A percentile compares a stretch with the other conserved stretches of the same genome.
These are phyloP conservation scores for Pleurotus ostreatus DNA, from an alignment of 768 basidiomycete genomes.

Conservation along the genomic window DNA sequence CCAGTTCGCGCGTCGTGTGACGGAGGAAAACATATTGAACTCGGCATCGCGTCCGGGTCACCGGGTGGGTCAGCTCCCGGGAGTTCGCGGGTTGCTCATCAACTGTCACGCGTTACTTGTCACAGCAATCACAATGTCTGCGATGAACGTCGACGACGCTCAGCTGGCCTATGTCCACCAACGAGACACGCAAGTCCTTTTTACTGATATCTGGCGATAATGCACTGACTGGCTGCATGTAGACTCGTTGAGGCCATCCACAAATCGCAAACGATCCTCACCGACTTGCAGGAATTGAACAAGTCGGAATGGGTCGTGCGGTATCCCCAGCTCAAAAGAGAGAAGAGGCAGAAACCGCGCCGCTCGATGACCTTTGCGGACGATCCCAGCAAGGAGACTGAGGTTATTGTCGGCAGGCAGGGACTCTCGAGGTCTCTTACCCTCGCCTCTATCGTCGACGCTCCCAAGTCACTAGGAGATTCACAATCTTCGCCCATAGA, in stretches of 20 bases:
- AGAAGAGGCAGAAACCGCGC: constrained; percentile 28
- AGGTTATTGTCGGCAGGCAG: constrained; percentile 55
- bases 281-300: constrained; percentile 76
- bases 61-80: too few relatives aligned
- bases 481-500: constrained; percentile 19
- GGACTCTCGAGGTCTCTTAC: constrained; percentile 59
- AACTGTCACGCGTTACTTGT: too few relatives aligned
- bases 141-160: constrained; percentile 61
- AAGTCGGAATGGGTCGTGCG: constrained; percentile 83
- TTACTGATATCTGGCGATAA: neutral
- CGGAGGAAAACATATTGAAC: too few relatives aligned
- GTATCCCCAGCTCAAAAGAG: constrained; percentile 64
- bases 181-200: constrained; percentile 61
- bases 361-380: constrained; percentile 85
- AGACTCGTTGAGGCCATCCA: constrained; percentile 80
- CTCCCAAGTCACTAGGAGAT: constrained; percentile 22
- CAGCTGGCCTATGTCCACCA: constrained; percentile 74
- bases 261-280: constrained; percentile 62
- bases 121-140: neutral
- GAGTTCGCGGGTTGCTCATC: too few relatives aligned
- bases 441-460: constrained; percentile 47
- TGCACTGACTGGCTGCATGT: constrained; percentile 4
- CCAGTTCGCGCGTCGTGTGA: too few relatives aligned
- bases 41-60: too few relatives aligned
- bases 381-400: constrained; percentile 63